These are phyloP conservation scores for Kalanchoe fedtschenkoi DNA, from an alignment of 164 flowering plant genomes.

Conservation along the genomic window DNA sequence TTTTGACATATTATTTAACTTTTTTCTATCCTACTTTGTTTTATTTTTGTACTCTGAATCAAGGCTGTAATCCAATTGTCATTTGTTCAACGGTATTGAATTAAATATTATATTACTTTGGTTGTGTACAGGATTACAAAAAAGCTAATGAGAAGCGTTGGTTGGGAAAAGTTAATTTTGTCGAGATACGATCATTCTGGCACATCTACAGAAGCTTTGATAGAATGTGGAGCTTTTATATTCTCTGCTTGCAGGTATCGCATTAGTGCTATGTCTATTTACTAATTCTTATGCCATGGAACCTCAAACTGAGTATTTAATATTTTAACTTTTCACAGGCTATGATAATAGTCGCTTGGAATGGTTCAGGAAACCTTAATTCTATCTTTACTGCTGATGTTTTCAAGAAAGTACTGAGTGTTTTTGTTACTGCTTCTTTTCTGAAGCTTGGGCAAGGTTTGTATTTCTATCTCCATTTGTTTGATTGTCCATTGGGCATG, in stretches of 20 bases:
- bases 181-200: slow-evolving; percentile 89
- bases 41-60: not conserved
- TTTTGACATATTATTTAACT: not conserved
- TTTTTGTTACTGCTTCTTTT: slow-evolving; percentile 90
- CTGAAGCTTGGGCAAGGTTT: slow-evolving; percentile 92
- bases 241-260: slow-evolving; percentile 73
- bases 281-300: not conserved
- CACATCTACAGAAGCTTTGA: slow-evolving; percentile 91
- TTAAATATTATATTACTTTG: not conserved
- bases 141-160: slow-evolving; percentile 38
- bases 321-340: slow-evolving; percentile 33
- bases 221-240: slow-evolving; percentile 88
- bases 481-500: not conserved
- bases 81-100: too few species aligned
- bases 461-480: not conserved
- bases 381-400: slow-evolving; percentile 45
- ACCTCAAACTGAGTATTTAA: not conserved
- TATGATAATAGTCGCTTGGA: slow-evolving; percentile 96
- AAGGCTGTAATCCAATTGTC: not conserved
- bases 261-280: not conserved
- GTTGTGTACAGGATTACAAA: slow-evolving; percentile 41
- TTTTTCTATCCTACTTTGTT: not conserved
- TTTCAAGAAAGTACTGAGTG: slow-evolving; percentile 72
- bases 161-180: slow-evolving; percentile 90
- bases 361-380: slow-evolving; percentile 59